Evolutionary conservation across 441 rosid genomes (phyloP).

Genomic region (Lepidium campestre): DNA sequence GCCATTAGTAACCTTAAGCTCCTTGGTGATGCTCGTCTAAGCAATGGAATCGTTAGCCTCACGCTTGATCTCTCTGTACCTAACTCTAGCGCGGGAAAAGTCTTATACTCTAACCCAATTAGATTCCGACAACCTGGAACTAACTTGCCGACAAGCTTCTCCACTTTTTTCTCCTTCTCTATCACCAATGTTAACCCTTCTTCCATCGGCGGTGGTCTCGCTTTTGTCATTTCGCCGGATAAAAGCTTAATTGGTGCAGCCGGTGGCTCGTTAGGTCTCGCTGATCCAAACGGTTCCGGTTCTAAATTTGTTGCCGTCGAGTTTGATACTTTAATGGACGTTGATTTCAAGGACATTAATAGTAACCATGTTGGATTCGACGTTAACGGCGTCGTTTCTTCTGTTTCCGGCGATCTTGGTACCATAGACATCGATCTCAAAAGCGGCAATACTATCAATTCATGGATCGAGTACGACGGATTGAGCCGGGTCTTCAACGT

Average conservation of each 20-base stretch:
- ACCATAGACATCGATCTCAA: slow-evolving; percentile 64
- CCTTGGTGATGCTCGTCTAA: slow-evolving; percentile 80
- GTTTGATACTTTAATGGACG: slow-evolving; percentile 82
- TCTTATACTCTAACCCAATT: slow-evolving; percentile 64
- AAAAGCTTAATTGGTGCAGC: slow-evolving; percentile 47
- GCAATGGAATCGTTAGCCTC: slow-evolving; percentile 76
- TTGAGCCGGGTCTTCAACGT: slow-evolving; percentile 33
- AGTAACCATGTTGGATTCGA: slow-evolving; percentile 89
- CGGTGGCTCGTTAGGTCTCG: slow-evolving; percentile 62
- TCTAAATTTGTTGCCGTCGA: slow-evolving; percentile 68
- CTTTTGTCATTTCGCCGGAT: slow-evolving; percentile 68
- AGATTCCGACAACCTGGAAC: slow-evolving; percentile 63
- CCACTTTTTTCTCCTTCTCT: slow-evolving; percentile 66
- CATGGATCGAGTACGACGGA: slow-evolving; percentile 78
- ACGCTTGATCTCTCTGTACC: slow-evolving; percentile 84
- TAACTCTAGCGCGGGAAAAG: slow-evolving; percentile 70
- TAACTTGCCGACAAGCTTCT: slow-evolving; percentile 52
- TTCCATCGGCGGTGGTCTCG: slow-evolving; percentile 81
- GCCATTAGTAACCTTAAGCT: slow-evolving; percentile 65
- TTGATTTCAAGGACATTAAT: slow-evolving; percentile 60
- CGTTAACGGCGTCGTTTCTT: slow-evolving; percentile 64
- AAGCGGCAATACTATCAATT: slow-evolving; percentile 74
- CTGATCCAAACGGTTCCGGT: slow-evolving; percentile 21
- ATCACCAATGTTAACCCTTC: slow-evolving; percentile 60
- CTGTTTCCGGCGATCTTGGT: slow-evolving; percentile 56